Evolutionary conservation across 371 early-diverging fungal genomes (phyloP).

Genomic region (Catenaria anguillulae): DNA sequence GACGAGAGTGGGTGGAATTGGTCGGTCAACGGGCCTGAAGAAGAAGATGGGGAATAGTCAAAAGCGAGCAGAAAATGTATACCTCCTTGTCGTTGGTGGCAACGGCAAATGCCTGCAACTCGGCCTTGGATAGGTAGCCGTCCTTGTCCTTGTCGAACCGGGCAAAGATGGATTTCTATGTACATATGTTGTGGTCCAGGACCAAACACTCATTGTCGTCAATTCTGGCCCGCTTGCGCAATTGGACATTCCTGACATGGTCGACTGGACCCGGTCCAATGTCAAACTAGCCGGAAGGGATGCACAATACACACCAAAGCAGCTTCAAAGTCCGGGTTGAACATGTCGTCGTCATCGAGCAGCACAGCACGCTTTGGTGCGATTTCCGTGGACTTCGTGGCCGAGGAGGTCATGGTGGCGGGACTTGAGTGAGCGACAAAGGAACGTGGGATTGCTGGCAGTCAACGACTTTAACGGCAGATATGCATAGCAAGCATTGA

Average conservation of each 20-base stretch:
- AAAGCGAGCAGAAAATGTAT: too few relatives aligned
- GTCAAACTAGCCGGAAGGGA: too few relatives aligned
- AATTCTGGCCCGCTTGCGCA: too few relatives aligned
- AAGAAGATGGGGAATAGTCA: neutral
- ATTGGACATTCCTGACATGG: neutral
- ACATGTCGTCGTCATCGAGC: constrained; percentile 24
- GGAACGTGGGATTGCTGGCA: too few relatives aligned
- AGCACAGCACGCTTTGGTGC: constrained; percentile 19
- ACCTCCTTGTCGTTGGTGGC: constrained; percentile 56
- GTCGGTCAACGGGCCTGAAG: neutral
- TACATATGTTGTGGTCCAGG: neutral
- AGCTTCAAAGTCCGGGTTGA: constrained; percentile 23
- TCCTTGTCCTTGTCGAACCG: constrained; percentile 54
- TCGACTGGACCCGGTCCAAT: too few relatives aligned
- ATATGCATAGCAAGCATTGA: too few relatives aligned
- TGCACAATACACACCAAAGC: constrained; percentile 18
- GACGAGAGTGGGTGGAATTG: neutral
- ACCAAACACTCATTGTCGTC: constrained; percentile 3
- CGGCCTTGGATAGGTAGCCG: constrained; percentile 36
- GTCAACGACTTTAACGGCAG: too few relatives aligned
- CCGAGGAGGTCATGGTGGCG: too few relatives aligned
- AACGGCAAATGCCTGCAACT: constrained; percentile 51
- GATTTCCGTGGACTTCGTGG: too few relatives aligned
- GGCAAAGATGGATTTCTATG: constrained; percentile 37
- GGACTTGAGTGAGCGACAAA: too few relatives aligned